Percentiles rank a stretch among this genome's conserved stretches.
Conservation (phyloP, 2,329 filamentous ascomycete genomes). For the Trichoderma guizhouense region DNA sequence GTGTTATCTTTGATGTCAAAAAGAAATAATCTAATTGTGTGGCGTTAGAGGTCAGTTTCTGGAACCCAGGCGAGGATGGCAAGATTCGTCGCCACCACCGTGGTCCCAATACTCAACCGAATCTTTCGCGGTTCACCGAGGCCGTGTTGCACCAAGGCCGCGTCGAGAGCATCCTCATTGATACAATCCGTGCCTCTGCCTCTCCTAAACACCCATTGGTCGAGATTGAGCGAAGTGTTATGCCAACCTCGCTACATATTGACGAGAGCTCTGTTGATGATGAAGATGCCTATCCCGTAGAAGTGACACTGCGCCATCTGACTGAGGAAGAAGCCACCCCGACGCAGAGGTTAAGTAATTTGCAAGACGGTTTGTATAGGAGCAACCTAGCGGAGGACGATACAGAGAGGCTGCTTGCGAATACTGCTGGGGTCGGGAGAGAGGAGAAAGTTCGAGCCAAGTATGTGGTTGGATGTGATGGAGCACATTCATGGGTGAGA, state of each 20-base stretch:
- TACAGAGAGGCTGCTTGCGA: slow-evolving; percentile 48
- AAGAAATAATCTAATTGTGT: neutral
- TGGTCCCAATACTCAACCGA: slow-evolving; percentile 60
- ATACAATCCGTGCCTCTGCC: slow-evolving; percentile 54
- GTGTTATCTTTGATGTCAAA: neutral
- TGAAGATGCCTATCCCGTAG: slow-evolving; percentile 56
- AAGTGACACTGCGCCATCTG: slow-evolving; percentile 55
- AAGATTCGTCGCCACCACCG: slow-evolving; percentile 54
- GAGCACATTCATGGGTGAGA: slow-evolving; percentile 64
- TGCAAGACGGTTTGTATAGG: slow-evolving; percentile 54
- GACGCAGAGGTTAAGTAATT: slow-evolving; percentile 29
- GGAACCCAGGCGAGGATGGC: slow-evolving; percentile 60
- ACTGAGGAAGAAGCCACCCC: slow-evolving; percentile 56
- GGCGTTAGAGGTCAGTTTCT: slow-evolving; percentile 32
- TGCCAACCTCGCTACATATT: slow-evolving; percentile 54
- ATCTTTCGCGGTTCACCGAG: slow-evolving; percentile 61
- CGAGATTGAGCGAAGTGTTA: slow-evolving; percentile 56
- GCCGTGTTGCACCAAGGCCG: slow-evolving; percentile 69
- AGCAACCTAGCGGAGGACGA: slow-evolving; percentile 58
- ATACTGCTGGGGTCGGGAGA: slow-evolving; percentile 21
- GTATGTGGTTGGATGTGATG: slow-evolving; percentile 67
- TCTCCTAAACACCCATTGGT: slow-evolving; percentile 37
- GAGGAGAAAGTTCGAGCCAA: slow-evolving; percentile 39
- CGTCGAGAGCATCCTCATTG: slow-evolving; percentile 64
- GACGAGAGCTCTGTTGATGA: slow-evolving; percentile 50